Evolutionary conservation across 176 grass and related monocot genomes (phyloP), one percentile per base, ranked within the genome.

Genomic region (Aegilops sharonensis): DNA sequence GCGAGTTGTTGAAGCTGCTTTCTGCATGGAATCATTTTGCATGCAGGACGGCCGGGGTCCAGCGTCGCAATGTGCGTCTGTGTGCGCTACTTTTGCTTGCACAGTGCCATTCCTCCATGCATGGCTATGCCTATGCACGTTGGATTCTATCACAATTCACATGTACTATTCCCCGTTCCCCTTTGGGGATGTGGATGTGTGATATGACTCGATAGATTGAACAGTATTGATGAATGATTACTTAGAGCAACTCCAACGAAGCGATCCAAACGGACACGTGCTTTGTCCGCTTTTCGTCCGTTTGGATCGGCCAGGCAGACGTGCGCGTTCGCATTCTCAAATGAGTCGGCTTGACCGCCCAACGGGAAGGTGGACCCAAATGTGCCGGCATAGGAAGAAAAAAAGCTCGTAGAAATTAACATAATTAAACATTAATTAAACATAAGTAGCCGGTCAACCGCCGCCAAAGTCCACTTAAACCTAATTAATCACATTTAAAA

Each of bases 11-110:
- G 42, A 23, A 68, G 60, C 81, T 37, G 48, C 68, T 84, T 76
- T 75, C 40, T 68, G 68, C 81, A 3, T 91, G 85, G 76, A 91
- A 91, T 87, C 76, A 68, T 91, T 39, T 24, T 29, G 80, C 75
- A 64, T 11, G 15, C 66, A 30, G 6, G 6, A 68, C 0, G n/a
- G 10, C 36, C 36, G 20, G 56, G 62, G 67, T 31, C 54, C 72
- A 29, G 25, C 35, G 72, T 20, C 42, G 54, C 73, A 8, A 78
- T 78, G 84, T 37, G 11, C 5, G 3, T n/a, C 8, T 8, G 3
- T 15, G 34, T 4, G 68, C 67, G 68, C 80, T 18, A 2, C 59
- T 79, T 84, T 60, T 48, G 75, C 75, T 60, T 48, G 75, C 75
- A 75, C 80, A 74, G 80, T 35, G 15, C 43, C 75, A 62, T 30